These are phyloP conservation scores for Aspergillus thermomutatus DNA, from an alignment of 2,329 filamentous ascomycete genomes.

Conservation along the genomic window DNA sequence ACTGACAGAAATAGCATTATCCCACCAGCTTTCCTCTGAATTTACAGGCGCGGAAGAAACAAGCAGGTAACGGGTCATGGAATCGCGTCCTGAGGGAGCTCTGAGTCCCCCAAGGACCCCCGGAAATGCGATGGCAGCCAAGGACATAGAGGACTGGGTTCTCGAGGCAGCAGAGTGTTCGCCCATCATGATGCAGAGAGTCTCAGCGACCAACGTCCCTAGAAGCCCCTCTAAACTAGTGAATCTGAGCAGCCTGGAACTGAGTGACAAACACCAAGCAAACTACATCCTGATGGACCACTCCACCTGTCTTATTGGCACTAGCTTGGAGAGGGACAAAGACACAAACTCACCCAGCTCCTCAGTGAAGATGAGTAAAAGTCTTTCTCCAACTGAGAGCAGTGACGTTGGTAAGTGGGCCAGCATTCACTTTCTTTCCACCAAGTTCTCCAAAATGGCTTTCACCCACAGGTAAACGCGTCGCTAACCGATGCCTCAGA, in stretches of 20 bases:
- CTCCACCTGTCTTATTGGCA: neutral
- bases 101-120: neutral
- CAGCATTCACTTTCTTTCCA: neutral
- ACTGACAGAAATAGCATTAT: neutral
- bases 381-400: neutral
- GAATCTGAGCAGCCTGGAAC: neutral
- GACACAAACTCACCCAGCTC: neutral
- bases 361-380: neutral
- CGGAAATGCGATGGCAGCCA: neutral
- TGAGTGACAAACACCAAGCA: neutral
- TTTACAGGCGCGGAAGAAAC: neutral
- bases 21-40: neutral
- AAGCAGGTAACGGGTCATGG: neutral
- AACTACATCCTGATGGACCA: neutral
- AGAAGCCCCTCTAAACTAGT: neutral
- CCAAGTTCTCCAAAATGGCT: neutral
- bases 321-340: neutral
- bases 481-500: neutral
- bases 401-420: neutral
- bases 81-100: neutral
- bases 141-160: neutral
- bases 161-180: neutral
- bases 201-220: neutral
- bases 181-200: neutral
- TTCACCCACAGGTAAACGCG: neutral